A percentile compares a stretch with the other conserved stretches of the same genome.
phyloP scores from a whole-genome alignment of 2,329 filamentous ascomycete species.

The Phialophora expanda region DNA sequence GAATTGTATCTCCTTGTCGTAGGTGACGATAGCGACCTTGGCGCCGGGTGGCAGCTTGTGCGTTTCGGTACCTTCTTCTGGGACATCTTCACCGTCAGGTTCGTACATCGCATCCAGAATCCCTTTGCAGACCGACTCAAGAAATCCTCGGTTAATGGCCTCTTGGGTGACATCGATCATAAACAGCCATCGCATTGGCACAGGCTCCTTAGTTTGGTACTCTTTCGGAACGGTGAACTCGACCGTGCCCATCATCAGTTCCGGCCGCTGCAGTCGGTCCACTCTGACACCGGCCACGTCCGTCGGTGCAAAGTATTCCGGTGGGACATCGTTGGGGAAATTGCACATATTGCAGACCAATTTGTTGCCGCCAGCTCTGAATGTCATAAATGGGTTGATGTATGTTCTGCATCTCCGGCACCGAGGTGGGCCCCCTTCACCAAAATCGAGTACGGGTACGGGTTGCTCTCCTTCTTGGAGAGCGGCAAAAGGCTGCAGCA shows the following conservation, averaged over 20 bases:
- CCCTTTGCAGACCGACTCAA: constrained; percentile 88
- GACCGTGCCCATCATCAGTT: constrained; percentile 88
- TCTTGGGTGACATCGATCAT: constrained; percentile 93
- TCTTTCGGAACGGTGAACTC: constrained; percentile 98
- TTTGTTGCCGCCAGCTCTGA: constrained; percentile 90
- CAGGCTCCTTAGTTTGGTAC: constrained; percentile 95
- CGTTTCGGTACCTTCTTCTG: constrained; percentile 61
- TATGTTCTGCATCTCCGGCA: constrained; percentile 93
- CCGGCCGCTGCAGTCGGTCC: constrained; percentile 85
- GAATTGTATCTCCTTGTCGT: constrained; percentile 95
- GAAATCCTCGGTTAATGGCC: constrained; percentile 84
- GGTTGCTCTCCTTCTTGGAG: constrained; percentile 83
- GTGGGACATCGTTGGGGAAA: constrained; percentile 90
- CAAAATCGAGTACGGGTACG: constrained; percentile 93
- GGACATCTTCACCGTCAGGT: constrained; percentile 58
- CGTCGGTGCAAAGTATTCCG: constrained; percentile 92
- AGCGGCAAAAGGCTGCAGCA: constrained; percentile 85
- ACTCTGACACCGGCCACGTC: constrained; percentile 84
- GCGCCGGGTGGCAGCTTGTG: constrained; percentile 73
- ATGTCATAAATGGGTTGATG: constrained; percentile 99
- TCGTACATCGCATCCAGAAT: constrained; percentile 85
- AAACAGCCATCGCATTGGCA: constrained; percentile 86
- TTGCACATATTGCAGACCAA: constrained; percentile 98
- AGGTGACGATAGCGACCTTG: constrained; percentile 94
- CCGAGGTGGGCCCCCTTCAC: constrained; percentile 84